phyloP scores from a whole-genome alignment of 2,329 filamentous ascomycete genomes.

The Fusarium armeniacum region DNA sequence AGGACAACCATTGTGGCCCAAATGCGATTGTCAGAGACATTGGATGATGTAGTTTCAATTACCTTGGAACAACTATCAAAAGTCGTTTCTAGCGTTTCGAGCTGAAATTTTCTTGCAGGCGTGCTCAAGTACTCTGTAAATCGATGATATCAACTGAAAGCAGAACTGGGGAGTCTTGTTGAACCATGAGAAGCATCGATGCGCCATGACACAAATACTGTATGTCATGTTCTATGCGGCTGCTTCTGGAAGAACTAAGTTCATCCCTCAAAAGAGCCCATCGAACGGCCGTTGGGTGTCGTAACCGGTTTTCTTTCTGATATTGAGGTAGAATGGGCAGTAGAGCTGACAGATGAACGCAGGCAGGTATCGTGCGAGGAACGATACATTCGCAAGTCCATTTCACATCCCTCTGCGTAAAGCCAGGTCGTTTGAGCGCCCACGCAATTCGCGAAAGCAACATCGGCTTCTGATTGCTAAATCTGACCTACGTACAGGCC shows the following conservation, averaged over 20 bases:
- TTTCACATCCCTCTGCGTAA: slow-evolving; percentile 6
- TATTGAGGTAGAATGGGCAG: background rate
- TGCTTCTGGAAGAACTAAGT: background rate
- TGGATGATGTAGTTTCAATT: background rate
- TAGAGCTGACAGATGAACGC: slow-evolving; percentile 10
- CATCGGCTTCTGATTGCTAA: slow-evolving; percentile 9
- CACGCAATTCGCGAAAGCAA: slow-evolving; percentile 1
- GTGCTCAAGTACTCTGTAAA: background rate
- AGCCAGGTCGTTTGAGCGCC: background rate
- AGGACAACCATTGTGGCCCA: background rate
- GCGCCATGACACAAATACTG: background rate
- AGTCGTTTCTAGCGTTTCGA: background rate
- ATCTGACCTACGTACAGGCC: slow-evolving; percentile 9
- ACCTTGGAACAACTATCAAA: background rate
- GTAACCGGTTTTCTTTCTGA: background rate
- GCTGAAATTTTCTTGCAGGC: background rate
- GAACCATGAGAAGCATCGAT: background rate
- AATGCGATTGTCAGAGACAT: background rate
- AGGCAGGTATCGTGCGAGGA: background rate
- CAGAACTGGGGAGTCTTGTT: background rate
- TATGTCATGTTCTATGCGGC: background rate
- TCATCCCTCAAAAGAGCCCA: background rate
- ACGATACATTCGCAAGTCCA: slow-evolving; percentile 16
- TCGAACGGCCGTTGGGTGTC: background rate
- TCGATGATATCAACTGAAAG: background rate